Conservation (phyloP, 2,329 filamentous ascomycete species). For the Pseudogymnoascus sp. region DNA sequence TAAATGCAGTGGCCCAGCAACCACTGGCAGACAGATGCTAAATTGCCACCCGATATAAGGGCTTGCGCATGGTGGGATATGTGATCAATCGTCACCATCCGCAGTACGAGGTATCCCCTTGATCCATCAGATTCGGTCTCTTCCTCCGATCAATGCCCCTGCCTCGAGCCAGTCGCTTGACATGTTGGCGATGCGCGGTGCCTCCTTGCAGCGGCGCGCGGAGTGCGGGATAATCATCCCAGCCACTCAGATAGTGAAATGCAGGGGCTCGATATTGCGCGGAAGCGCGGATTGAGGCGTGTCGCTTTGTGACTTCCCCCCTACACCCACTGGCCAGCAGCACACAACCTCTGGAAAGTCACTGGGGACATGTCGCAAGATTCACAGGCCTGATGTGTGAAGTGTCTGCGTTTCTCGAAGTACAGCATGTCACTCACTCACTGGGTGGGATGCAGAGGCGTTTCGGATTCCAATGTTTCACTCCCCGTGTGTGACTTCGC, state of each 20-base stretch:
- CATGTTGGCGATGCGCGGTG: not conserved
- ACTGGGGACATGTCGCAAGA: not conserved
- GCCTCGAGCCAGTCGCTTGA: not conserved
- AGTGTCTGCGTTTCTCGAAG: not conserved
- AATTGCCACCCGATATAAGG: not conserved
- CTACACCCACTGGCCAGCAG: not conserved
- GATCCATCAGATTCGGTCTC: not conserved
- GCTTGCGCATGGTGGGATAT: not conserved
- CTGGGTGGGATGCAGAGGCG: not conserved
- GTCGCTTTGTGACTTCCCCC: not conserved
- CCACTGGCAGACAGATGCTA: not conserved
- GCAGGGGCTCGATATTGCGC: conserved; percentile 3
- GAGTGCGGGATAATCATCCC: conserved; percentile 4
- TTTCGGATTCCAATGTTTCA: conserved; percentile 2
- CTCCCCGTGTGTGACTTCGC: not conserved
- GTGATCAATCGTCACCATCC: not conserved
- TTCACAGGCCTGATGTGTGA: not conserved
- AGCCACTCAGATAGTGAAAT: conserved; percentile 5
- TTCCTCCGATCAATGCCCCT: not conserved
- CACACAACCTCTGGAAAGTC: not conserved
- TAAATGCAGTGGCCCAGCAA: not conserved
- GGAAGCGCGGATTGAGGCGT: not conserved
- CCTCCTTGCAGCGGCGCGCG: conserved; percentile 2
- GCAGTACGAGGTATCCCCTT: not conserved
- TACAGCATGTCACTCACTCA: not conserved